Base-by-base conservation (phyloP, 2,329 filamentous ascomycete species). In the Berkeleyomyces basicola region DNA sequence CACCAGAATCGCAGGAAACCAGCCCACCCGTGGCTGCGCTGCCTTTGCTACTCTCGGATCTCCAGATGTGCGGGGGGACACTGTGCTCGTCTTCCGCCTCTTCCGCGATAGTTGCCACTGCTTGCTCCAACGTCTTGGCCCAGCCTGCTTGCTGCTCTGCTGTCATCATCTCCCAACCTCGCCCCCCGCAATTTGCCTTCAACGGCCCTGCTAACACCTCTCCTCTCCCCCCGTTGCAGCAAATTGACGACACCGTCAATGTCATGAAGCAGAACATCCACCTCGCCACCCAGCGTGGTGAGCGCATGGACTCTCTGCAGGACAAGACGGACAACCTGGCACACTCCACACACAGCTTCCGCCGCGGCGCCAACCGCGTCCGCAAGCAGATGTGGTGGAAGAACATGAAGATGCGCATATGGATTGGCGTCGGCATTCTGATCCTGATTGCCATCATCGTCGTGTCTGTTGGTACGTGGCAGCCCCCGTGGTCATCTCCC, bases 351-450 rank as follows among this genome's bases (percentile, higher is more conserved):
- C 90, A 96, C 74, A 90, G 90, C 66, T 99, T 99, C 83, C 89
- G 91, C 71, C 86, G 91, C 68, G 92, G 93, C 67, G 93, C 95
- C 75, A 99, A 97, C 80, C 82, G 90, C 70, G 92, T 99, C 69
- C 85, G 93, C 75, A 92, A 91, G 80, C 86, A 95, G 76, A 97
- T 97, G 92, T 97, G 92, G 92, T 97, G 91, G 92, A 97, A 97
- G 82, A 92, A 97, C 72, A 95, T 96, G 90, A 97, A 97, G 84
- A 99, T 99, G 93, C 86, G 93, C 75, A 93, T 96, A 80, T 97
- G 92, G 77, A 79, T 99, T 69, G 87, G 95, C 72, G 80, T 85
- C 65, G 93, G 91, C 71, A 87, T 99, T 75, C 87, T 97, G 74
- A 82, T 97, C 69, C 80, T 99, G 69, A 82, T 99, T 68, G 78